Evolutionary conservation across 1,139 yeast genomes (phyloP), one percentile per base, ranked within the genome.

Genomic region (Lipomyces yarrowii): DNA sequence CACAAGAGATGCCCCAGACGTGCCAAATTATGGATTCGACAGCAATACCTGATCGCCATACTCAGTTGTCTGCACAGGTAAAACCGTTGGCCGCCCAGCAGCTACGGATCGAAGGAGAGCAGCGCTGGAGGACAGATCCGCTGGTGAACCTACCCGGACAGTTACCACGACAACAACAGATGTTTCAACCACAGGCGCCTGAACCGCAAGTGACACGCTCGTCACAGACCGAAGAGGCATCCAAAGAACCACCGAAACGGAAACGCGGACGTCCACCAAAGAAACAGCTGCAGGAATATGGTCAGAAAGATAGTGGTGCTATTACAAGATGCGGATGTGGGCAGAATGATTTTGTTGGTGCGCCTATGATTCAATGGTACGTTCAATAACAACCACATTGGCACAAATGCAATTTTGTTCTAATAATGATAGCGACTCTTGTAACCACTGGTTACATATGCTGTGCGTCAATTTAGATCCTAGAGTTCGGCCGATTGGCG

Each of bases 281-380:
- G 60, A 32, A 46, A 8, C 56, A 35, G 56, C 56, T 13, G 7
- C 48, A n/a, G 39, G 23, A 18, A 23, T 18, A 2, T 23, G 15
- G 39, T 13, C 13, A 11, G n/a, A 11, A 33, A 15, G 51, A 23
- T 5, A 63, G 59, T 15, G 65, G 48, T 15, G 59, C 61, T 26
- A 55, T 46, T 2, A 52, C 69, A 30, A 32, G 67, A 7, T 65
- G 69, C 57, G 56, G 61, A 3, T 65, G 69, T 30, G 67, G 64
- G 3, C 55, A 54, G 11, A 56, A 18, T 10, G 62, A 64, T n/a
- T 65, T 64, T 64, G 56, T 55, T n/a, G 69, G 67, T 33, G 63
- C 61, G 60, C 67, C 69, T 4, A 64, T 65, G 64, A 54, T 65
- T 42, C 67, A 65, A 58, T 65, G 69, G 68, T 65, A 57, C 32